Percentiles rank a stretch among this genome's conserved stretches.
Evolutionary conservation across 2,329 filamentous ascomycete species (phyloP).

Genomic region (Davidsoniella eucalypti): DNA sequence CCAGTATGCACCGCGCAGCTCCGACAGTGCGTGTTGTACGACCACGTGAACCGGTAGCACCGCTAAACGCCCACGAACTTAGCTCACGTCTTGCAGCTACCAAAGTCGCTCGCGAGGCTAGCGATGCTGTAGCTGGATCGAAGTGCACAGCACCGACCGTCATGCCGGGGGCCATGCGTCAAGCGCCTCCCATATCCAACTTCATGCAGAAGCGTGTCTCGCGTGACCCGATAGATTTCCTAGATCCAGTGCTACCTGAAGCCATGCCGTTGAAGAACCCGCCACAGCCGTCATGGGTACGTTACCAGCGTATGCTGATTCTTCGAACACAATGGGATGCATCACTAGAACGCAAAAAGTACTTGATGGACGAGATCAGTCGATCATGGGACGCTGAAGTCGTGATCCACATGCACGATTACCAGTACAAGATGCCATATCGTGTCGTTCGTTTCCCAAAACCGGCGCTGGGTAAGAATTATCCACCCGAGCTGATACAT

Average conservation of each 20-base stretch:
- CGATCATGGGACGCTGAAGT: not conserved
- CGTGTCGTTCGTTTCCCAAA: not conserved
- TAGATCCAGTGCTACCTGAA: not conserved
- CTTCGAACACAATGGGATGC: not conserved
- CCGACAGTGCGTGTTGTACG: not conserved
- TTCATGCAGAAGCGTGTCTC: not conserved
- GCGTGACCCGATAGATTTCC: constrained; percentile 2
- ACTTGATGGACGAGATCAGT: constrained; percentile 2
- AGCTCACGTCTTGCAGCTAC: no score
- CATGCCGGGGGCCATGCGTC: no score
- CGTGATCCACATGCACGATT: not conserved
- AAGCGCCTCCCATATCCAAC: no score
- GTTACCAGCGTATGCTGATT: constrained; percentile 1
- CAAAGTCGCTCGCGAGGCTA: not conserved
- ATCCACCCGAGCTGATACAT: constrained; percentile 4
- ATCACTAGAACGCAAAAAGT: not conserved
- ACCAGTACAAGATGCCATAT: not conserved
- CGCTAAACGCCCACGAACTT: no score
- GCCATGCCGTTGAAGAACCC: not conserved
- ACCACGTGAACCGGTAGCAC: no score
- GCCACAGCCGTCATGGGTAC: constrained; percentile 3
- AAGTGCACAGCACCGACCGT: no score
- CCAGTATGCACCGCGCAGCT: not conserved
- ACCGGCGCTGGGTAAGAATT: not conserved
- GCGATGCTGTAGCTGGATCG: no score